Conservation (phyloP, 331 rosid genomes). For the Pyrus hybrid region DNA sequence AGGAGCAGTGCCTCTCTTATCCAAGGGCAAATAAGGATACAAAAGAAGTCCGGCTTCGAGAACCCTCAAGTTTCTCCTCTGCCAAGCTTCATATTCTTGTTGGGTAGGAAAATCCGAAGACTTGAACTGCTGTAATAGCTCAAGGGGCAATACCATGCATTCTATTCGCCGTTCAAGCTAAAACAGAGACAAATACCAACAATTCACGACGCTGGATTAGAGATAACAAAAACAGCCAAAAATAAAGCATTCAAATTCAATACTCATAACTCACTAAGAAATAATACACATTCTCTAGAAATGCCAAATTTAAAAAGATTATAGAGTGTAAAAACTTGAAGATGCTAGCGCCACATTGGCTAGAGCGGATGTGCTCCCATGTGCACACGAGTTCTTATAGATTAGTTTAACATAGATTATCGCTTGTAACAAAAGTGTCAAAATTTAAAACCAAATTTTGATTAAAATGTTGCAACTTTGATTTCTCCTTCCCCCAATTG, state of each 20-base stretch:
- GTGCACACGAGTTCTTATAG: background rate
- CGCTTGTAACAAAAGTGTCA: background rate
- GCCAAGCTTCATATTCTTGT: constrained; percentile 79
- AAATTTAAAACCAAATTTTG: background rate
- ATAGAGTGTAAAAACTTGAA: background rate
- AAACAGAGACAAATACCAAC: constrained; percentile 2
- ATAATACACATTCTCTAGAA: no score
- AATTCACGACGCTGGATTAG: background rate
- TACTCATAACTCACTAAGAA: no score
- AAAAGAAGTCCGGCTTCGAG: constrained; percentile 73
- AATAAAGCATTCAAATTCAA: no score
- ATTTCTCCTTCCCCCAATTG: background rate
- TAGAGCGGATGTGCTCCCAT: background rate
- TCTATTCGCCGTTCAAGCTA: constrained; percentile 87
- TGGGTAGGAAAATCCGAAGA: constrained; percentile 65
- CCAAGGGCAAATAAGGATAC: constrained; percentile 59
- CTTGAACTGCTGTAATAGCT: constrained; percentile 87
- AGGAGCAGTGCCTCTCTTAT: constrained; percentile 47
- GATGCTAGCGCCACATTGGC: background rate
- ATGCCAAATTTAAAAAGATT: no score
- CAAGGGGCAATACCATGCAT: constrained; percentile 81
- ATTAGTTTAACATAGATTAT: background rate
- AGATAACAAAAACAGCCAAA: background rate
- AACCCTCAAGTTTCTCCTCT: constrained; percentile 74
- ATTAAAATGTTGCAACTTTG: background rate